These are phyloP conservation scores for Crataegus laevigata DNA, from an alignment of 306 rosid species.

Conservation along the genomic window DNA sequence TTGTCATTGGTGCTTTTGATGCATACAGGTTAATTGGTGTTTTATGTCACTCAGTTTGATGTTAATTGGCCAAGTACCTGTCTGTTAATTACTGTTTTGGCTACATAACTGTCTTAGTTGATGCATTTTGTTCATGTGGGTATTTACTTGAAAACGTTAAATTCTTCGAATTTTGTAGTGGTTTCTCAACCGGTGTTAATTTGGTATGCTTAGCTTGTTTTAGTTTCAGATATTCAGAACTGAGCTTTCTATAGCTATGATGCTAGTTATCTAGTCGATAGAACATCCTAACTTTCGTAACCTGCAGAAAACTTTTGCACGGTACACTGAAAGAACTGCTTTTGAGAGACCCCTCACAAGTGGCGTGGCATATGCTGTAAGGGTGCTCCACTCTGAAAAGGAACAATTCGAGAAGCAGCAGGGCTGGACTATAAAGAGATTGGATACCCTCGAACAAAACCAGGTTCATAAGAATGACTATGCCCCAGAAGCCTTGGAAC, in stretches of 20 bases:
- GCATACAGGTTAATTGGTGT: not conserved
- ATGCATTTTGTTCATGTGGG: not conserved
- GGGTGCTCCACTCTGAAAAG: constrained; percentile 94
- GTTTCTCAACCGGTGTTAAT: not conserved
- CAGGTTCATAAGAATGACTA: constrained; percentile 69
- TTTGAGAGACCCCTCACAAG: constrained; percentile 98
- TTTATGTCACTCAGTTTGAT: not conserved
- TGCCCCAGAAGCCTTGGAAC: constrained; percentile 64
- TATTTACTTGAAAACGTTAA: not conserved
- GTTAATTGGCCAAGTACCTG: not conserved
- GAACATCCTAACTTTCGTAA: constrained; percentile 34
- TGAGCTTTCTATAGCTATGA: constrained; percentile 3
- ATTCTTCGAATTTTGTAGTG: not conserved
- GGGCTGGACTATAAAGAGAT: constrained; percentile 93
- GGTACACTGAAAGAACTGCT: constrained; percentile 91
- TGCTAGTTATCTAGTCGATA: constrained; percentile 4
- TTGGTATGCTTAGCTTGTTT: constrained; percentile 9
- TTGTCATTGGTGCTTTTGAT: not conserved
- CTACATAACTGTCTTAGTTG: not conserved
- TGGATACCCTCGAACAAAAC: constrained; percentile 76
- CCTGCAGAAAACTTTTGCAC: constrained; percentile 74
- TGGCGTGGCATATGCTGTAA: constrained; percentile 98
- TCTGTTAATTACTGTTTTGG: not conserved
- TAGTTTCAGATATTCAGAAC: constrained; percentile 13
- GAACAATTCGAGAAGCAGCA: constrained; percentile 94